phyloP scores from a whole-genome alignment of 2,329 filamentous ascomycete genomes.

The Claviceps digitariae region DNA sequence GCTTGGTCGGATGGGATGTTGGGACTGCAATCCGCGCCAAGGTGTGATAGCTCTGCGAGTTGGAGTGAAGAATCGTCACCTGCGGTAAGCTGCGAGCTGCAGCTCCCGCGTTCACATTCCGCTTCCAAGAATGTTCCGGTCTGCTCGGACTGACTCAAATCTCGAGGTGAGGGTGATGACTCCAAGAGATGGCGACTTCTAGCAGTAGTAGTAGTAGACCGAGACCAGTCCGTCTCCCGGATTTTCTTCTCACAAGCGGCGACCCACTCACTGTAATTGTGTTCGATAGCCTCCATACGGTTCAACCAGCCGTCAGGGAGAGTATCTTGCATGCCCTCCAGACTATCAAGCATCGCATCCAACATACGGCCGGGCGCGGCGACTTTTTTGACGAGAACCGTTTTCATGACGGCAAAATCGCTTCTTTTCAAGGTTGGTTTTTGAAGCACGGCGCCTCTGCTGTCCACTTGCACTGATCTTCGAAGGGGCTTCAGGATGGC shows the following conservation, averaged over 20 bases:
- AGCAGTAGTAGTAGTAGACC: background rate
- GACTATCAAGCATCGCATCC: conserved; percentile 72
- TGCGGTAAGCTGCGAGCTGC: background rate
- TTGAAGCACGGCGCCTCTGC: conserved; percentile 7
- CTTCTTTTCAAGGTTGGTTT: conserved; percentile 23
- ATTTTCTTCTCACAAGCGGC: conserved; percentile 62
- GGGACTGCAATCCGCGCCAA: background rate
- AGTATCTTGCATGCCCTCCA: conserved; percentile 74
- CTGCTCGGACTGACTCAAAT: background rate
- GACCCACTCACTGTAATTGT: conserved; percentile 67
- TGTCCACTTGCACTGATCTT: conserved; percentile 10
- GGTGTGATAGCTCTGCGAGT: background rate
- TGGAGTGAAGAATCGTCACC: background rate
- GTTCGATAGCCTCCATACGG: conserved; percentile 67
- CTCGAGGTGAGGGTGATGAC: background rate
- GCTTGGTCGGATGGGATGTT: background rate
- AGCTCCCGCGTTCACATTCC: background rate
- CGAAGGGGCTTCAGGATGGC: conserved; percentile 30
- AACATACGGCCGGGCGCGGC: conserved; percentile 56
- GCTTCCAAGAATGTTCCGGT: background rate
- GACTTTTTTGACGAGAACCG: conserved; percentile 55
- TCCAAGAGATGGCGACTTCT: background rate
- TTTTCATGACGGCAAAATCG: conserved; percentile 45
- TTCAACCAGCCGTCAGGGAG: conserved; percentile 82
- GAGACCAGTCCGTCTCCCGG: conserved; percentile 47